Evolutionary conservation across 1,284 basidiomycete genomes (phyloP).

Genomic region (Heliocybe sulcata): DNA sequence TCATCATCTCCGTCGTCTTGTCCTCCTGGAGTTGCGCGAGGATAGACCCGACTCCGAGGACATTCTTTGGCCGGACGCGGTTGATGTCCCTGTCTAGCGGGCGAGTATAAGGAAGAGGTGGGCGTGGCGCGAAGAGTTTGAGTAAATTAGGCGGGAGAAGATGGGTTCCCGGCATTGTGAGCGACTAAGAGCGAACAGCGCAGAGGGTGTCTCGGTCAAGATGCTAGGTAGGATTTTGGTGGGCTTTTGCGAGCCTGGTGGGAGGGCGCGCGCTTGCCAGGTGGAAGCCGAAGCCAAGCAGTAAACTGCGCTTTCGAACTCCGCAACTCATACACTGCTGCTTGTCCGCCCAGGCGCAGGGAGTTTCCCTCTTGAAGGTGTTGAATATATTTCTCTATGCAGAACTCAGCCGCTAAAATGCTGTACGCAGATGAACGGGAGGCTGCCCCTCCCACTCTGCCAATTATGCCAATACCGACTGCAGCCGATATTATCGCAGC

Average conservation of each 20-base stretch:
- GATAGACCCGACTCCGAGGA: conserved; percentile 67
- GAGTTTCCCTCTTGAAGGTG: background rate
- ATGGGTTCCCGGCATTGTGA: conserved; percentile 72
- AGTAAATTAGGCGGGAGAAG: conserved; percentile 90
- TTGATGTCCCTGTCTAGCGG: conserved; percentile 81
- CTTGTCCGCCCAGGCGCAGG: background rate
- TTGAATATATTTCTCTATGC: background rate
- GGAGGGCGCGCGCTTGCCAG: background rate
- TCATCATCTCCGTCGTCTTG: conserved; percentile 61
- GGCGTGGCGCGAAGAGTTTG: conserved; percentile 90
- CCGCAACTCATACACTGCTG: background rate
- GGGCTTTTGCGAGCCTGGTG: background rate
- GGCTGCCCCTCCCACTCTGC: background rate
- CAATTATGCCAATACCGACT: background rate
- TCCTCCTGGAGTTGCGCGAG: conserved; percentile 73
- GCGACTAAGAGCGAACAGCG: background rate
- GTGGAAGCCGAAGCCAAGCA: background rate
- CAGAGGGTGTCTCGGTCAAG: background rate
- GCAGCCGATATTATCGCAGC: background rate
- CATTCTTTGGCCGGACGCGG: conserved; percentile 62
- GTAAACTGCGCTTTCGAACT: background rate
- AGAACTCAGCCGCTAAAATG: background rate
- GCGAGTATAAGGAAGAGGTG: conserved; percentile 78
- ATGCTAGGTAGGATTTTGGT: background rate
- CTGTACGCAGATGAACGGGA: background rate